phyloP scores from a whole-genome alignment of 2,329 filamentous ascomycete species.

The Alternaria arbusti region DNA sequence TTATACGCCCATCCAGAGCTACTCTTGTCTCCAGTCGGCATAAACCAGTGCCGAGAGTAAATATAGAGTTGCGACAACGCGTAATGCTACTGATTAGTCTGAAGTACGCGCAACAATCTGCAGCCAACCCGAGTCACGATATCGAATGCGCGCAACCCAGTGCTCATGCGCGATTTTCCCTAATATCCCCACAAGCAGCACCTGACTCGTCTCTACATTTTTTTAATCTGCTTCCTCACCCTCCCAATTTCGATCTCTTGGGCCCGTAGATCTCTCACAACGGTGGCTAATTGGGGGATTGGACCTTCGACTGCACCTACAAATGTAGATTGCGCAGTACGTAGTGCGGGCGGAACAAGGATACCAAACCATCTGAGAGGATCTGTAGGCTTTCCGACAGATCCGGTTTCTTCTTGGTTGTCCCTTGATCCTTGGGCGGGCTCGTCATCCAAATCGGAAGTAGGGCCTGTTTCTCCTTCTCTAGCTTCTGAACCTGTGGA shows the following conservation, averaged over 20 bases:
- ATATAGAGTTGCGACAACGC: not conserved
- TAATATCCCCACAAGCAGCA: not conserved
- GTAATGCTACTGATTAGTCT: not conserved
- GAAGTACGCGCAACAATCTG: not conserved
- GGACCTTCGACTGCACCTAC: constrained; percentile 62
- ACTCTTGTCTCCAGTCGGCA: not conserved
- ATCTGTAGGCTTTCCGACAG: constrained; percentile 46
- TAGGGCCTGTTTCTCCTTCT: not conserved
- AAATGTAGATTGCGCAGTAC: constrained; percentile 66
- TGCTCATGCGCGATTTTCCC: not conserved
- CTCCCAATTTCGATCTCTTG: constrained; percentile 73
- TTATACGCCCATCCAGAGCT: not conserved
- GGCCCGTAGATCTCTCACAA: constrained; percentile 67
- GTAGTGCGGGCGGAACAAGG: constrained; percentile 56
- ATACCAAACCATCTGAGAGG: constrained; percentile 66
- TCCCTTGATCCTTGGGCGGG: not conserved
- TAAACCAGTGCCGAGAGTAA: not conserved
- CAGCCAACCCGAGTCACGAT: not conserved
- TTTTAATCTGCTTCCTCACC: constrained; percentile 55
- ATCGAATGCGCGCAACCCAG: not conserved
- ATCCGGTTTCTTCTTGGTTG: not conserved
- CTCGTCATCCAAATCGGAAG: not conserved
- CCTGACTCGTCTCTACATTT: constrained; percentile 22
- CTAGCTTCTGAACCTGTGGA: not conserved
- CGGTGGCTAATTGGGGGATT: constrained; percentile 63